Percentiles rank a stretch among this genome's conserved stretches.
These are phyloP conservation scores for Xylaria arbuscula DNA, from an alignment of 2,329 filamentous ascomycete species.

Conservation along the genomic window DNA sequence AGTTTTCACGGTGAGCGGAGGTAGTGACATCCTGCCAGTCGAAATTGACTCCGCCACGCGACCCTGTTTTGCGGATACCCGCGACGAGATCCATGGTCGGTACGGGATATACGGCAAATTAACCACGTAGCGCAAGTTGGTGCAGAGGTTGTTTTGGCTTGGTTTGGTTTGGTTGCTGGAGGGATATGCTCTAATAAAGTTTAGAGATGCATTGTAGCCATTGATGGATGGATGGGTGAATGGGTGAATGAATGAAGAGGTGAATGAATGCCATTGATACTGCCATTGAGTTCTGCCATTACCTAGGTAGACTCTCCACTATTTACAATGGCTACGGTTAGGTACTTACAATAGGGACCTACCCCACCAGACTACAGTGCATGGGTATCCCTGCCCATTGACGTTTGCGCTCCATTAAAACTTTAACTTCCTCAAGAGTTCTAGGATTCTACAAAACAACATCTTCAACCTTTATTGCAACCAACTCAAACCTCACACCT, in stretches of 20 bases:
- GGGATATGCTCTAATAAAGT: not conserved
- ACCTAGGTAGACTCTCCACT: no score
- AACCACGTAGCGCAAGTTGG: not conserved
- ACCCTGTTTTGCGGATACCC: conserved; percentile 89
- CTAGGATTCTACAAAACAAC: not conserved
- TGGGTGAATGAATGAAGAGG: no score
- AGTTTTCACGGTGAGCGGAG: conserved; percentile 88
- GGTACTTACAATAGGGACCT: not conserved
- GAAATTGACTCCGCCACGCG: conserved; percentile 93
- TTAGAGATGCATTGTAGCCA: not conserved
- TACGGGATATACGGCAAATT: not conserved
- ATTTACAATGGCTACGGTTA: no score
- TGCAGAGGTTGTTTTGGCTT: not conserved
- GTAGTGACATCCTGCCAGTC: conserved; percentile 94
- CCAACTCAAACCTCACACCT: conserved; percentile 4
- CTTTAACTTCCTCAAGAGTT: conserved; percentile 11
- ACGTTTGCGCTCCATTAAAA: conserved; percentile 31
- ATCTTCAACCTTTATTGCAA: not conserved
- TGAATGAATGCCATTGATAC: not conserved
- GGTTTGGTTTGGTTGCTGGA: not conserved
- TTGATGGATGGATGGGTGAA: no score
- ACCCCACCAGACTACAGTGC: conserved; percentile 25
- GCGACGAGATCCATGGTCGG: conserved; percentile 87
- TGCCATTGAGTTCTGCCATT: no score
- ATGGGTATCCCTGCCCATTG: conserved; percentile 34